These are phyloP conservation scores for Stachybotrys elegans DNA, from an alignment of 2,329 filamentous ascomycete genomes.

Conservation along the genomic window DNA sequence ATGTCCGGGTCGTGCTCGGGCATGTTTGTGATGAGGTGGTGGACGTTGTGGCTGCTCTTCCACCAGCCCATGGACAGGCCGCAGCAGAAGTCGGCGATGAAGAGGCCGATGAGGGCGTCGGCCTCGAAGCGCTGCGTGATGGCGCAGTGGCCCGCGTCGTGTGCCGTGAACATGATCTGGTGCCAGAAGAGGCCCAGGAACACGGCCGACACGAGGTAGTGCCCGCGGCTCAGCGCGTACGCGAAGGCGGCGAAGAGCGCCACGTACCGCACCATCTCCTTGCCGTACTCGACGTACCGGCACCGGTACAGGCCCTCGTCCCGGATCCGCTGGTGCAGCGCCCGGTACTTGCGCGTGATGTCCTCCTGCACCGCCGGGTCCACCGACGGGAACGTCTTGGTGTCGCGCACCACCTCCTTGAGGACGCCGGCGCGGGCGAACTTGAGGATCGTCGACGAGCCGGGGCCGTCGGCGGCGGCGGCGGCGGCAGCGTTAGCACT, in stretches of 20 bases:
- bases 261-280: constrained; percentile 51
- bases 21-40: constrained; percentile 59
- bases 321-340: constrained; percentile 48
- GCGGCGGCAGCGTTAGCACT: too few species aligned
- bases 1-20: constrained; percentile 54
- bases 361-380: constrained; percentile 48
- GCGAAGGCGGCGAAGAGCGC: constrained; percentile 45
- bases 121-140: constrained; percentile 55
- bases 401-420: constrained; percentile 25
- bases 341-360: constrained; percentile 51
- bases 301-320: constrained; percentile 55
- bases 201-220: constrained; percentile 53
- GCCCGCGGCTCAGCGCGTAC: constrained; percentile 38
- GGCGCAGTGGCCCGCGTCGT: constrained; percentile 59
- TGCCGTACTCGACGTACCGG: constrained; percentile 51
- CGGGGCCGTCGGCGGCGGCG: too few species aligned
- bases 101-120: constrained; percentile 57
- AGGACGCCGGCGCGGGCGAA: constrained; percentile 17
- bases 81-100: constrained; percentile 61
- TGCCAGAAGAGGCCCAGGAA: constrained; percentile 63
- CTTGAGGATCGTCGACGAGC: not conserved
- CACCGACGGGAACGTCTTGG: constrained; percentile 44
- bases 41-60: constrained; percentile 65
- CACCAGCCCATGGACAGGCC: constrained; percentile 64
- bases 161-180: constrained; percentile 64